A percentile compares a stretch with the other conserved stretches of the same genome.
Evolutionary conservation across 352 stramenopile species (phyloP).

Genomic region (Phytophthora cajani): DNA sequence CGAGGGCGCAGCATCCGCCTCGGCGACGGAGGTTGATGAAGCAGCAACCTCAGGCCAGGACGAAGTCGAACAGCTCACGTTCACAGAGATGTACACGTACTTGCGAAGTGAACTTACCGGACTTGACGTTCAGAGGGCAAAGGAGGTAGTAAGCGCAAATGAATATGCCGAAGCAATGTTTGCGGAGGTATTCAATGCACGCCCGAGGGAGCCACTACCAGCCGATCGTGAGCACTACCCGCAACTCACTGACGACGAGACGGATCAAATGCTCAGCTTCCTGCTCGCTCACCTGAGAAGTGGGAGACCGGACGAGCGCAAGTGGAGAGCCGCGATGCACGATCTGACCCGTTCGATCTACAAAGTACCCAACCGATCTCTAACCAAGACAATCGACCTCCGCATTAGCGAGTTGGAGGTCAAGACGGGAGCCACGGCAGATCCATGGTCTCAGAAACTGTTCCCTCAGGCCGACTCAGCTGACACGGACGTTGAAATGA

Average conservation of each 20-base stretch:
- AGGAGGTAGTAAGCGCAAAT: not conserved
- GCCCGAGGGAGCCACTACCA: not conserved
- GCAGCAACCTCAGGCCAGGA: too few species aligned
- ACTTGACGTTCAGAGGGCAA: not conserved
- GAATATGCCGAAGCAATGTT: not conserved
- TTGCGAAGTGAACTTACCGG: too few species aligned
- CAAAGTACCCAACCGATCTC: too few species aligned
- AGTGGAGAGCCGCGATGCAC: not conserved
- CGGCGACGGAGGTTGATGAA: too few species aligned
- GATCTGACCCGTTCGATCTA: not conserved
- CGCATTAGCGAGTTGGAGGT: too few species aligned
- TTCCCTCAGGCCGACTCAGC: not conserved
- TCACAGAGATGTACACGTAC: too few species aligned
- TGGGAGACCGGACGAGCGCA: not conserved
- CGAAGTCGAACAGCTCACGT: too few species aligned
- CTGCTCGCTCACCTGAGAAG: not conserved
- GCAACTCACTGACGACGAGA: not conserved
- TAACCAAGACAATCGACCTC: too few species aligned
- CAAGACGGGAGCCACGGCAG: too few species aligned
- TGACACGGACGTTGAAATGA: not conserved
- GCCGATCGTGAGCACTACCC: not conserved
- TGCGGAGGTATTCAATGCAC: not conserved
- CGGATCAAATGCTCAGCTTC: not conserved
- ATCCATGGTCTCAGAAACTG: not conserved
- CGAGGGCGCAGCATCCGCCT: too few species aligned